phyloP scores from a whole-genome alignment of 306 rosid genomes.

The Ormosia emarginata region DNA sequence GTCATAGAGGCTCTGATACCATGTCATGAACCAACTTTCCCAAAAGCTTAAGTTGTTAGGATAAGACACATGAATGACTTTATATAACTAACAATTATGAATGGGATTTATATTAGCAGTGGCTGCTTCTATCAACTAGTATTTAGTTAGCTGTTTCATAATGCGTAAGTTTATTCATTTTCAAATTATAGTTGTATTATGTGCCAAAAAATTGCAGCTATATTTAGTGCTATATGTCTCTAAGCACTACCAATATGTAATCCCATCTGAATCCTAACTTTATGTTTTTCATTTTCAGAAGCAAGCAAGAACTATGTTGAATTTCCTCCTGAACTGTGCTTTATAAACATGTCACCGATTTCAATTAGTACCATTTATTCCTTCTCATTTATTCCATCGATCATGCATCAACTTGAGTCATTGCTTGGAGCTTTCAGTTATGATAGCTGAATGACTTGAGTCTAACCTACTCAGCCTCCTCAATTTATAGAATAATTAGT shows the following conservation, averaged over 20 bases:
- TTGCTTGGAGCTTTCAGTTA: conserved; percentile 60
- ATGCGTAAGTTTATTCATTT: background rate
- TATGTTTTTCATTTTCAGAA: conserved; percentile 39
- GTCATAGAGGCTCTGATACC: too few relatives aligned
- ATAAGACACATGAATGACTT: too few relatives aligned
- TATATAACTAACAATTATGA: background rate
- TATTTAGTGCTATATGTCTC: conserved; percentile 3
- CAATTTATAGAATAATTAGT: too few relatives aligned
- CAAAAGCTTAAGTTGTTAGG: too few relatives aligned
- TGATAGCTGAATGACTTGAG: too few relatives aligned
- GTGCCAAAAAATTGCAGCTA: background rate
- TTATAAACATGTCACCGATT: conserved; percentile 66
- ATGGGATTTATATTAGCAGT: background rate
- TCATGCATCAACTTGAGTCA: conserved; percentile 77
- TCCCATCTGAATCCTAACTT: conserved; percentile 6
- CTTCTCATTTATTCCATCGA: conserved; percentile 68
- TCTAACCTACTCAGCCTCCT: too few relatives aligned
- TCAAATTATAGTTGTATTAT: background rate
- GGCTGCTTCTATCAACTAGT: background rate
- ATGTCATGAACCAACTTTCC: too few relatives aligned
- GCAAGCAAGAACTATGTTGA: conserved; percentile 46
- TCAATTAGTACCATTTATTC: conserved; percentile 46
- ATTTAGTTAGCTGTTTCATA: background rate
- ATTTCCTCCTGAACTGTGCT: conserved; percentile 82
- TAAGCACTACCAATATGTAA: background rate